Evolutionary conservation across 805 yeast species (phyloP), one percentile per base, ranked within the genome.

Genomic region (Metschnikowia similis): DNA sequence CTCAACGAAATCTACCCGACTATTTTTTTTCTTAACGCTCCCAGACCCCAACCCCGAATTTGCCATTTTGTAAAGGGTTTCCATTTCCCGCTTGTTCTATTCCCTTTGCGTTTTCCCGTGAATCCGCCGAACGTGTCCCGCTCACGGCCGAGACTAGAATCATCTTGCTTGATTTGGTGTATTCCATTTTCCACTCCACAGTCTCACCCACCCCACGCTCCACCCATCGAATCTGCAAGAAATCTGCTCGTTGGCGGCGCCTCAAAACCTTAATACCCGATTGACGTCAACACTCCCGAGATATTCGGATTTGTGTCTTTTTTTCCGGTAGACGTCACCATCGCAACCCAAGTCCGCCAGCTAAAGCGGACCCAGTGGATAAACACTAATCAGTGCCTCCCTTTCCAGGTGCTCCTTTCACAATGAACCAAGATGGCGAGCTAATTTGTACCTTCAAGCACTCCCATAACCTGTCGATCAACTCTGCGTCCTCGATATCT

Each of bases 401-500:
- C 26, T 34, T 26, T 21, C 26, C 10, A 27, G 34, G 8, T 10
- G 27, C 26, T 10, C 32, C 32, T n/a, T 27, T 6, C 40, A 34
- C 16, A 27, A 43, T 43, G 47, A 14, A 28, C 28, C 47, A 34
- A 43, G 39, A 43, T 43, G 47, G 28, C 39, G 39, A 16, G 14
- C 40, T 11, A 17, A 30, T 37, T 41, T 37, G 37, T 39, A 29
- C 9, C 14, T 28, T n/a, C 21, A 41, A 41, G 10, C 59, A 56
- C 43, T 57, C 69, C 51, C 76, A 74, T 51, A 76, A 69, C 52
- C 61, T 70, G 46, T 70, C 74, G 40, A 66, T 77, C 56, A 74
- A 75, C 55, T 74, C 77, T 11, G 60, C 72, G 40, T 63, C 64
- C 26, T 76, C 81, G 21, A 51, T 78, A 35, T 69, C 75, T 28